Base-by-base conservation (phyloP, 108 stramenopile species). In the Cyclotella choctawhatcheeana region DNA sequence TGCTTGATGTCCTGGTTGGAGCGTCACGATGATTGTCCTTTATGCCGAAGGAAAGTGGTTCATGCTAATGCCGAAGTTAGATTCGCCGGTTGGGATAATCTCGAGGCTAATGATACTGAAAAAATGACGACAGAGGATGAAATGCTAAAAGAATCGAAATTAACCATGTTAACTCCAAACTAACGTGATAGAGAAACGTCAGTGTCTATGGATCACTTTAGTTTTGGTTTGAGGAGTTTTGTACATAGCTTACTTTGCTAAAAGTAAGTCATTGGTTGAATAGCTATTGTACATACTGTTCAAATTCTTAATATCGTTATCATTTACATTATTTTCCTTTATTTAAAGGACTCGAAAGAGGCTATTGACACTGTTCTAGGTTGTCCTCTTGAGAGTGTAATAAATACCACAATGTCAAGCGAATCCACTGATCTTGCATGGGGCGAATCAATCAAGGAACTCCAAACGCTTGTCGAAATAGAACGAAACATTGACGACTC, bases 391-490 rank as follows among this genome's bases (percentile, higher is more conserved):
- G 56, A 14, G 14, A 24, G 1, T 40, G 35, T 40, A 60, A 26
- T 17, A 20, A 18, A 35, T 59, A 2, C 12, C 27, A 54, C 0
- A 3, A 81, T 81, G 79, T 81, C 79, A 16, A 70, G 73, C 30
- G 79, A 81, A 74, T 81, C 79, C 5, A 74, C 44, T n/a, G 79
- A 81, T 48, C 27, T 69, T 1, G 73, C 74, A 27, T 81, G 79
- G 79, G 44, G 69, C 43, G 63, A 69, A 50, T 73, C 79, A 40
- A 81, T 81, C 25, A 8, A 43, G 26, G 61, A 37, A 20, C 53
- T 81, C 18, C 64, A 69, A 30, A 48, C 40, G 58, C 67, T 81
- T 13, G 47, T 70, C 26, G 64, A 71, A 17, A 67, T 68, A 25
- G 79, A 74, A 55, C 45, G 44, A 44, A 68, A 20, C 47, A 66